phyloP scores from a whole-genome alignment of 179 eudicot genomes.

The Kewa caespitosa region DNA sequence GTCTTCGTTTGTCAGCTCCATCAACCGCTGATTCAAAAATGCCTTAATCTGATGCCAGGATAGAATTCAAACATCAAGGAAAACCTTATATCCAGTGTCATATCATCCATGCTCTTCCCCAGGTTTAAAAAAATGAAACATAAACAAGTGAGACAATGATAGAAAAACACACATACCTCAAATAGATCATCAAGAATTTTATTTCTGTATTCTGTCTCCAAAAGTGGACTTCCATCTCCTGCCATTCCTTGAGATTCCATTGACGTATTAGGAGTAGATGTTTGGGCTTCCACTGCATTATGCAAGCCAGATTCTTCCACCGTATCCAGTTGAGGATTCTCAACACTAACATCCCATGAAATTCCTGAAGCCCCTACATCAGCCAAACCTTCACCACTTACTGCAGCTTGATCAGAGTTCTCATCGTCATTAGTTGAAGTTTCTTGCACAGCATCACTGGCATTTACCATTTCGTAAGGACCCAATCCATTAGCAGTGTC shows the following conservation, averaged over 20 bases:
- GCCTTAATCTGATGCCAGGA: slow-evolving; percentile 64
- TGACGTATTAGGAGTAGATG: slow-evolving; percentile 30
- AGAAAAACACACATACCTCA: slow-evolving; percentile 55
- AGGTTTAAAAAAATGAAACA: too few species aligned
- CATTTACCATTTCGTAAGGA: slow-evolving; percentile 89
- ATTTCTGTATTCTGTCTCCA: slow-evolving; percentile 90
- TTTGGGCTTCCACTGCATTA: slow-evolving; percentile 38
- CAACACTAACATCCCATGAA: slow-evolving; percentile 86
- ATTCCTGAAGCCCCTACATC: slow-evolving; percentile 52
- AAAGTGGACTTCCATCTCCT: slow-evolving; percentile 67
- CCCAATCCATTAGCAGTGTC: slow-evolving; percentile 79
- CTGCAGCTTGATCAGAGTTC: slow-evolving; percentile 33
- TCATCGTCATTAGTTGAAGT: slow-evolving; percentile 39
- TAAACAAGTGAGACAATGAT: too few species aligned
- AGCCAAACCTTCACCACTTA: slow-evolving; percentile 37
- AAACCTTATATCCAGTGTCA: slow-evolving; percentile 1
- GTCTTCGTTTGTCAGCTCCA: slow-evolving; percentile 74
- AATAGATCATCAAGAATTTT: slow-evolving; percentile 90
- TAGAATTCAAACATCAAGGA: slow-evolving; percentile 4
- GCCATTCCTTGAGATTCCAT: slow-evolving; percentile 38
- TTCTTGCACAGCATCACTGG: slow-evolving; percentile 63
- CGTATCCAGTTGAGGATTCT: slow-evolving; percentile 51
- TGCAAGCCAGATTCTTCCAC: slow-evolving; percentile 35
- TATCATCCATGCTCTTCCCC: not conserved
- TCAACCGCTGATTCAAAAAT: slow-evolving; percentile 73